Evolutionary conservation across 164 flowering plant genomes (phyloP).

Genomic region (Malania oleifera): DNA sequence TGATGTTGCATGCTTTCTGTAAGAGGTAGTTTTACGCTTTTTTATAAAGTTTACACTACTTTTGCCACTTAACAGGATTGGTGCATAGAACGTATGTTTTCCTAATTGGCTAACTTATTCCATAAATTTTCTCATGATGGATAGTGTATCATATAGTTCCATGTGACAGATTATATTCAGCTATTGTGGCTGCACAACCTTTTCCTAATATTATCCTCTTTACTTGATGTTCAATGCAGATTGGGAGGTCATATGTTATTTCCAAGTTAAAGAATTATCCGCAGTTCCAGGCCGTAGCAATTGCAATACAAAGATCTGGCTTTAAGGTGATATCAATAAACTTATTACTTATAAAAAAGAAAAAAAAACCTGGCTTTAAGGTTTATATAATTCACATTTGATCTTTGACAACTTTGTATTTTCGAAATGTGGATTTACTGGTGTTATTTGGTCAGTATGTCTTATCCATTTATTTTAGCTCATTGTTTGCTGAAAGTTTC

Average conservation of each 20-base stretch:
- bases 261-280: conserved; percentile 91
- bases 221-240: conserved; percentile 31
- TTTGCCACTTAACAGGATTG: too few species aligned
- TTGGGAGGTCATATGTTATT: conserved; percentile 73
- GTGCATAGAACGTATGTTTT: too few species aligned
- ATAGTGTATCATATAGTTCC: too few species aligned
- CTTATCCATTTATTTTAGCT: background rate
- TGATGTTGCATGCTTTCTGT: background rate
- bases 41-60: too few species aligned
- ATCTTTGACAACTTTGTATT: background rate
- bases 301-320: conserved; percentile 85
- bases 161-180: too few species aligned
- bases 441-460: too few species aligned
- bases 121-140: too few species aligned
- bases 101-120: too few species aligned
- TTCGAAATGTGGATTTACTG: too few species aligned
- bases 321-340: too few species aligned
- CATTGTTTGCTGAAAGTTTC: background rate
- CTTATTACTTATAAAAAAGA: too few species aligned
- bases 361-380: conserved; percentile 91
- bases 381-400: conserved; percentile 25
- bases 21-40: background rate
- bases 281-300: conserved; percentile 75
- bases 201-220: conserved; percentile 7
- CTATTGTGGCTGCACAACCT: background rate